Conservation (phyloP, 129 eudicot genomes). For the Solidago caesia region DNA sequence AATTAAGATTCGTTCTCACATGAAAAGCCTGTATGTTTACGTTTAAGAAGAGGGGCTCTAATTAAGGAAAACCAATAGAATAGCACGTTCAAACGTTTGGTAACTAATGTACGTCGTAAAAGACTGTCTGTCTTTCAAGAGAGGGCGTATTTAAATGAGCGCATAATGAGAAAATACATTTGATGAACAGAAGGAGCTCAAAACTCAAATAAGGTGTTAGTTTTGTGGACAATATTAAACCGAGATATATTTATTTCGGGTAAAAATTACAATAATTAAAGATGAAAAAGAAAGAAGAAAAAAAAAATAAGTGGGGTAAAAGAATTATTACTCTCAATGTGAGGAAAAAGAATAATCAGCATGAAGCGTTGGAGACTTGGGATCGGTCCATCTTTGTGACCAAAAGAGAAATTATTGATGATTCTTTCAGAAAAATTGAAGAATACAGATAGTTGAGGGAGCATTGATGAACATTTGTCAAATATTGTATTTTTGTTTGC, state of each 20-base stretch:
- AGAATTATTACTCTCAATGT: conserved; percentile 32
- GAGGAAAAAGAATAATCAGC: conserved; percentile 41
- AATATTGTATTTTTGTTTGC: conserved; percentile 34
- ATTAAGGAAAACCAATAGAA: too few species aligned
- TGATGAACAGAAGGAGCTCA: not conserved
- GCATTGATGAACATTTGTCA: conserved; percentile 37
- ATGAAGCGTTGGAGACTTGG: conserved; percentile 17
- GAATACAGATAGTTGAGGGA: conserved; percentile 42
- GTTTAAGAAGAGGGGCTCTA: too few species aligned
- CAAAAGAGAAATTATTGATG: conserved; percentile 31
- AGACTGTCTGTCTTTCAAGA: not conserved
- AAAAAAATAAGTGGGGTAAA: conserved; percentile 3
- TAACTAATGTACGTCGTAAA: not conserved
- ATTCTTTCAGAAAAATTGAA: conserved; percentile 43
- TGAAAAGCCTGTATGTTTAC: too few species aligned
- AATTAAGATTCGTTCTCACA: too few species aligned
- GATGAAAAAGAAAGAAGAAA: not conserved
- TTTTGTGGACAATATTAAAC: conserved; percentile 8
- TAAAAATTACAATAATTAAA: conserved; percentile 30
- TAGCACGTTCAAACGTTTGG: not conserved
- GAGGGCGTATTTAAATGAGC: not conserved
- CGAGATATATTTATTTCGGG: not conserved
- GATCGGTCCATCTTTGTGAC: conserved; percentile 30
- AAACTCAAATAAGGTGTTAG: not conserved
- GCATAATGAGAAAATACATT: not conserved